Evolutionary conservation across 2,329 filamentous ascomycete genomes (phyloP).

Genomic region (Rutstroemia sp.): DNA sequence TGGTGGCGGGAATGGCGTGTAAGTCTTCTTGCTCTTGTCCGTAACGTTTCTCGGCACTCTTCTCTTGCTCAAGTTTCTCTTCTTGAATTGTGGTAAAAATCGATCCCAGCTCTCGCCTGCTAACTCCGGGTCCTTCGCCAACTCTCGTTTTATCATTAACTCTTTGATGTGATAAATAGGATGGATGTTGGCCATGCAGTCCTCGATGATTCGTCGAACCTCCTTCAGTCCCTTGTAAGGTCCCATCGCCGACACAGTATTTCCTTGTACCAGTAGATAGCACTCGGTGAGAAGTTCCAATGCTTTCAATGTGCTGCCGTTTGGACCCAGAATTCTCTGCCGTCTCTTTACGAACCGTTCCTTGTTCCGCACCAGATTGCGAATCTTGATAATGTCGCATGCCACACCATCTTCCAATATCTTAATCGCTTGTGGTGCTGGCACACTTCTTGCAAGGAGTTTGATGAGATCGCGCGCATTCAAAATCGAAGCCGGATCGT

Average conservation of each 20-base stretch:
- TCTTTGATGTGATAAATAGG: constrained; percentile 91
- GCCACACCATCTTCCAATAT: constrained; percentile 89
- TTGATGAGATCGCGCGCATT: constrained; percentile 95
- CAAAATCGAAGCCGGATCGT: constrained; percentile 84
- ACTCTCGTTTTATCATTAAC: constrained; percentile 87
- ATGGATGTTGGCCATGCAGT: constrained; percentile 94
- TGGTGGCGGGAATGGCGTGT: constrained; percentile 94
- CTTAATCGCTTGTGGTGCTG: constrained; percentile 86
- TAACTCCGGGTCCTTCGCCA: constrained; percentile 81
- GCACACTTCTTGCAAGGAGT: constrained; percentile 82
- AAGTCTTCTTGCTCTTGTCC: constrained; percentile 89
- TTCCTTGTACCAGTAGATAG: constrained; percentile 93
- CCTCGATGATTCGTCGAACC: constrained; percentile 78
- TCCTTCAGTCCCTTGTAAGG: constrained; percentile 91
- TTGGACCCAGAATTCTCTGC: constrained; percentile 85
- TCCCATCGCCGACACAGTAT: constrained; percentile 89
- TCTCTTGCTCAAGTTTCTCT: constrained; percentile 78
- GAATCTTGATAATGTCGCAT: constrained; percentile 93
- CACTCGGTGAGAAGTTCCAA: constrained; percentile 85
- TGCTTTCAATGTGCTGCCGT: constrained; percentile 87
- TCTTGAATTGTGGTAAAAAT: constrained; percentile 97
- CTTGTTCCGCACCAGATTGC: constrained; percentile 84
- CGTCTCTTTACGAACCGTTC: constrained; percentile 92
- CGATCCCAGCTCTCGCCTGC: constrained; percentile 89
- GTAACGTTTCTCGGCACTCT: constrained; percentile 75